phyloP scores from a whole-genome alignment of 805 yeast genomes.

The Pichia manshurica region DNA sequence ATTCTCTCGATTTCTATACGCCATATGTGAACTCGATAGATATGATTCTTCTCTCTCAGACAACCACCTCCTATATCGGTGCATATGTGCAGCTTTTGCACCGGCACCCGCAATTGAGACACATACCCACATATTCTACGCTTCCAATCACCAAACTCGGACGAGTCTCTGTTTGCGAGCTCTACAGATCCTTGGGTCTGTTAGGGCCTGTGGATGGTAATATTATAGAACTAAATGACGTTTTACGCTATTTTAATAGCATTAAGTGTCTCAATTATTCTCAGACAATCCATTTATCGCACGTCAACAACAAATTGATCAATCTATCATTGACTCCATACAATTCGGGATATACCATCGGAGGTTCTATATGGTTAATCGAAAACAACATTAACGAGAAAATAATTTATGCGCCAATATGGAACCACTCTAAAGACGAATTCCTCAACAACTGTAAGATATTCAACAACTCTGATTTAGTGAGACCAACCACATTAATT shows the following conservation, averaged over 20 bases:
- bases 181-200: slow-evolving; percentile 65
- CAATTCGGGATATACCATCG: slow-evolving; percentile 88
- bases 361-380: slow-evolving; percentile 87
- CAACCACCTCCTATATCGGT: slow-evolving; percentile 73
- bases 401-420: slow-evolving; percentile 80
- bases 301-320: slow-evolving; percentile 45
- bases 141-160: slow-evolving; percentile 88
- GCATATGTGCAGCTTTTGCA: slow-evolving; percentile 66
- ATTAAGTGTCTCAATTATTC: slow-evolving; percentile 68
- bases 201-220: slow-evolving; percentile 65
- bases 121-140: slow-evolving; percentile 78
- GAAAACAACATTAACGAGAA: slow-evolving; percentile 63
- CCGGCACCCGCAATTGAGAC: slow-evolving; percentile 51
- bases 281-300: slow-evolving; percentile 50
- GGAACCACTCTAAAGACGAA: slow-evolving; percentile 92
- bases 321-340: slow-evolving; percentile 70
- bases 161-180: slow-evolving; percentile 76
- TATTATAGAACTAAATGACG: slow-evolving; percentile 58
- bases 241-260: slow-evolving; percentile 75
- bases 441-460: slow-evolving; percentile 66
- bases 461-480: slow-evolving; percentile 48
- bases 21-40: slow-evolving; percentile 38
- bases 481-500: slow-evolving; percentile 78
- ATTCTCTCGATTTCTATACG: slow-evolving; percentile 11
- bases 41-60: slow-evolving; percentile 76